Evolutionary conservation across 176 grass and related monocot species (phyloP), one percentile per base, ranked within the genome.

Genomic region (Zoysia japonica): DNA sequence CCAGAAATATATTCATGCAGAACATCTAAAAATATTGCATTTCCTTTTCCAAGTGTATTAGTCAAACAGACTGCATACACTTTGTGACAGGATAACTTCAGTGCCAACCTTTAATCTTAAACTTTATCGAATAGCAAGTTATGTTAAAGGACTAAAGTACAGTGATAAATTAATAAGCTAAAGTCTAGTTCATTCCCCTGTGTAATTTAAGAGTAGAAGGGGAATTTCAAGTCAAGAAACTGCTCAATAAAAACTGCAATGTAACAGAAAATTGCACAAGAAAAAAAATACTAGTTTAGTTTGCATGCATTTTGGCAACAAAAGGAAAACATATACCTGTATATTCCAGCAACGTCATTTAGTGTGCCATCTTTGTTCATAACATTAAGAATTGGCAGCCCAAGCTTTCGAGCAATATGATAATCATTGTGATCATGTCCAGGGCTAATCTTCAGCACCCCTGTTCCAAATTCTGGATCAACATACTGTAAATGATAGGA

Each of bases 341-440:
- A 98, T 20, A 98, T 67, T 85, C 92, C 95, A 87, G 95, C 95
- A 49, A 89, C 84, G 78, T 98, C 95, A 87, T 98, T 98, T 68
- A 98, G 62, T 2, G 95, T 98, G 44, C 95, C 95, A 85, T 98
- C 92, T 93, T 98, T 98, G 80, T 98, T 98, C 89, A 98, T 94
- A 78, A 91, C 84, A 84, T 98, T 98, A 19, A 98, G 92, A 67
- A 98, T 92, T 71, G 95, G 95, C 67, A 98, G 78, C 38, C 95
- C 95, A 90, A 98, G 92, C 85, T 98, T 98, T 84, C 92, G 87
- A 84, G 95, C 88, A 85, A 98, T 94, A 86, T 98, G 92, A 87
- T 98, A 98, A 91, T 98, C 95, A 75, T 98, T 98, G 51, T 98
- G 95, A 81, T 98, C 95, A 88, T 98, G 95, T 71, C 92, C 95